Base-by-base conservation (phyloP, 2,329 filamentous ascomycete genomes). In the Delphinella strobiligena region DNA sequence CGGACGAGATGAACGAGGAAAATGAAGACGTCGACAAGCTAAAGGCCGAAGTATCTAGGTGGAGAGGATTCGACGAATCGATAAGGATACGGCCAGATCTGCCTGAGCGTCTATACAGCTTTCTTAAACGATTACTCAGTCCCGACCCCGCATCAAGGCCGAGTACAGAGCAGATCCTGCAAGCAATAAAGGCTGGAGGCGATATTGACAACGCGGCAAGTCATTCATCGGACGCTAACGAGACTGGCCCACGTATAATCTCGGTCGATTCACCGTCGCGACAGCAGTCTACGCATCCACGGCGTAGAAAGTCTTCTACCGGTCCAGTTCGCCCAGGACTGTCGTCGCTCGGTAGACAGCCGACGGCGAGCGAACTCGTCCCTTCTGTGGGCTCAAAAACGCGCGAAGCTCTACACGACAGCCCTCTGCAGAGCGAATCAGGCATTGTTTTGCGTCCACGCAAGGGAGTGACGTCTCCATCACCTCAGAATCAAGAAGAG, bases 21-120 rank as follows among this genome's bases (percentile, higher is more conserved):
- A 77, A 86, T 40, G 89, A 95, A 56, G 87, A 95, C 48, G 68
- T 94, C 7, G 85, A 93, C 50, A 68, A 78, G 47, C 70, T 95
- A 19, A 76, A 87, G 19, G 80, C 72, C 3, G 88, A 95, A 57
- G 95, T 95, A 38, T 77, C 78, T 9, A 70, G 73, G 24, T 98
- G 91, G 91, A 68, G 78, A 39, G 91, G 91, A 1, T 93, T 47
- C 32, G 43, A 41, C 14, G 80, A 86, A 44, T 80, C 84, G 49
- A 72, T 77, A 24, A 71, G 79, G 27, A 72, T 81, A 47, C 75
- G 89, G 2, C 77, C 82, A 0, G 91, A 96, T 51, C 66, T 98
- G 1, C 91, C 91, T 0, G 72, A 85, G 4, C 81, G 84, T 56
- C 72, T 98, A 0, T 98, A 96, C 60, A 75, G 76, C 34, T 78